Evolutionary conservation across 306 rosid genomes (phyloP).

Genomic region (Cucurbita maxima): DNA sequence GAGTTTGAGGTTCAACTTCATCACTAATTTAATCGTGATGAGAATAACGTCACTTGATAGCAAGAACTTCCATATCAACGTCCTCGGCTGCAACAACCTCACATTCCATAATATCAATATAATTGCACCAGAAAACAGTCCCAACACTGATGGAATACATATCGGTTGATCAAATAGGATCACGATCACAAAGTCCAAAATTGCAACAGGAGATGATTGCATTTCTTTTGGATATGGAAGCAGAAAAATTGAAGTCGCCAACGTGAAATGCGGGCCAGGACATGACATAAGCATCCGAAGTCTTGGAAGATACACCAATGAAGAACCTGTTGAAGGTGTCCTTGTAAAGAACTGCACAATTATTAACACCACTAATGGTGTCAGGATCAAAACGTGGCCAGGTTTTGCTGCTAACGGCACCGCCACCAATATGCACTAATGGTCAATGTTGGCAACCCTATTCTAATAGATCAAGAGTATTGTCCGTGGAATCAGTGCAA

Average conservation of each 20-base stretch:
- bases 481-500: conserved; percentile 36
- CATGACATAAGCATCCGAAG: conserved; percentile 12
- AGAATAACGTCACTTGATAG: conserved; percentile 19
- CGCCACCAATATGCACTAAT: no score
- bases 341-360: no score
- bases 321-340: no score
- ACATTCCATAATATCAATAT: conserved; percentile 14
- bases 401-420: no score
- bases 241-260: background rate
- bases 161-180: conserved; percentile 21
- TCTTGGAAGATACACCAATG: no score
- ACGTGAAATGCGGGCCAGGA: conserved; percentile 30
- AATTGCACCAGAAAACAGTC: conserved; percentile 19
- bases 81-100: conserved; percentile 16
- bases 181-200: no score
- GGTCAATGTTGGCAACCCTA: no score
- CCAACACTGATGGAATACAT: conserved; percentile 41
- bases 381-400: no score
- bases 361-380: no score
- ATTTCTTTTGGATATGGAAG: conserved; percentile 35
- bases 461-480: conserved; percentile 42
- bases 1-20: no score
- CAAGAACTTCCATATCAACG: conserved; percentile 22
- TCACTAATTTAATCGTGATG: no score
- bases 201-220: conserved; percentile 34